phyloP scores from a whole-genome alignment of 805 yeast genomes.

The Pichia kluyveri region DNA sequence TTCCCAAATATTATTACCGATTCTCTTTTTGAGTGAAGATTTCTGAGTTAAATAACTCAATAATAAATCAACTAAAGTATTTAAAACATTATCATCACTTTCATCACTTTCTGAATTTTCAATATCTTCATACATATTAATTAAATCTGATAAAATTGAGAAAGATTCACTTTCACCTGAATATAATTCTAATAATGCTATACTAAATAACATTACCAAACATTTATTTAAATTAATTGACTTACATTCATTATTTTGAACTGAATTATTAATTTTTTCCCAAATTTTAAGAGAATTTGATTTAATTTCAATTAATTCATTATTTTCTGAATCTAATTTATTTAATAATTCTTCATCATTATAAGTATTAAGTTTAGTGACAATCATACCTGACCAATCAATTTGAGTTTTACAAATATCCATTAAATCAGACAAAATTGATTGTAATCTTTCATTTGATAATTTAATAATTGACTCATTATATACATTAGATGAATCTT shows the following conservation, averaged over 20 bases:
- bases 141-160: constrained; percentile 63
- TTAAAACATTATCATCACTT: not conserved
- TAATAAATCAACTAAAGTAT: constrained; percentile 39
- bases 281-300: constrained; percentile 8
- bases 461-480: constrained; percentile 9
- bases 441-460: constrained; percentile 53
- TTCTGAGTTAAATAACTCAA: constrained; percentile 49
- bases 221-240: constrained; percentile 26
- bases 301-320: constrained; percentile 44
- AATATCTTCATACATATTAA: constrained; percentile 44
- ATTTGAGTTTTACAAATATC: constrained; percentile 7
- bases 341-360: constrained; percentile 11
- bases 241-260: constrained; percentile 30
- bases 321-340: constrained; percentile 24
- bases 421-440: constrained; percentile 42
- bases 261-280: not conserved
- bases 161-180: constrained; percentile 73
- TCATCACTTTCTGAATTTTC: constrained; percentile 1
- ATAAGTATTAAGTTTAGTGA: constrained; percentile 33
- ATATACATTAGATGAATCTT: not conserved
- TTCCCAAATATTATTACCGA: constrained; percentile 41
- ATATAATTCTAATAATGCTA: constrained; percentile 69
- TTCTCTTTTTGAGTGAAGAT: constrained; percentile 46
- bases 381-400: constrained; percentile 13
- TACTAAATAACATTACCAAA: constrained; percentile 69